Evolutionary conservation across 192 early-diverging fungal genomes (phyloP).

Genomic region (Oehlia diaphana): DNA sequence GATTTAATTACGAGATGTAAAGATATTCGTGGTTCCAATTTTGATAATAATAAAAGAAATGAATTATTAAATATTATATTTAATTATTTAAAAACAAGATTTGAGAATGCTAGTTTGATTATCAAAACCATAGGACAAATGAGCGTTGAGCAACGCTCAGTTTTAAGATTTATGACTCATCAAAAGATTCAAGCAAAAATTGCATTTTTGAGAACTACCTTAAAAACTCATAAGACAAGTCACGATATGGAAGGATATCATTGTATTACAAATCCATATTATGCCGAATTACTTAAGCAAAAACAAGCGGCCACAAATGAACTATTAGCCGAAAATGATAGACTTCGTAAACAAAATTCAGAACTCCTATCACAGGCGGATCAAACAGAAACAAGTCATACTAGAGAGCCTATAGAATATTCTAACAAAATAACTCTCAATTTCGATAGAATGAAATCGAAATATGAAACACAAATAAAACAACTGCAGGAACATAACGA

Average conservation of each 20-base stretch:
- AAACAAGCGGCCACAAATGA: background rate
- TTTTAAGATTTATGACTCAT: conserved; percentile 3
- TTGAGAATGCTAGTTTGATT: background rate
- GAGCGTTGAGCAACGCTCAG: background rate
- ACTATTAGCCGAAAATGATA: background rate
- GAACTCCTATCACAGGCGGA: background rate
- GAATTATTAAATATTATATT: background rate
- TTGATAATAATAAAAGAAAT: background rate
- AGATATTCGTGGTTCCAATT: background rate
- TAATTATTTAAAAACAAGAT: background rate
- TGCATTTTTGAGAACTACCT: background rate
- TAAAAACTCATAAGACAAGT: background rate
- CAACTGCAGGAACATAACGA: background rate
- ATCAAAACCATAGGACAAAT: background rate
- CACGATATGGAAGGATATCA: background rate
- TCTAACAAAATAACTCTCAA: background rate
- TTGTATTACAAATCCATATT: background rate
- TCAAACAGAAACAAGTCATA: background rate
- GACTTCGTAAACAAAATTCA: background rate
- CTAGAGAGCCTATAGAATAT: background rate
- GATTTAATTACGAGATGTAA: background rate
- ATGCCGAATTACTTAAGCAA: background rate
- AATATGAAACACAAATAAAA: background rate
- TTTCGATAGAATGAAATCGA: background rate
- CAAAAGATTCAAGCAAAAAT: conserved; percentile 5